phyloP scores from a whole-genome alignment of 1,284 basidiomycete species.

The Fomitopsis betulina region DNA sequence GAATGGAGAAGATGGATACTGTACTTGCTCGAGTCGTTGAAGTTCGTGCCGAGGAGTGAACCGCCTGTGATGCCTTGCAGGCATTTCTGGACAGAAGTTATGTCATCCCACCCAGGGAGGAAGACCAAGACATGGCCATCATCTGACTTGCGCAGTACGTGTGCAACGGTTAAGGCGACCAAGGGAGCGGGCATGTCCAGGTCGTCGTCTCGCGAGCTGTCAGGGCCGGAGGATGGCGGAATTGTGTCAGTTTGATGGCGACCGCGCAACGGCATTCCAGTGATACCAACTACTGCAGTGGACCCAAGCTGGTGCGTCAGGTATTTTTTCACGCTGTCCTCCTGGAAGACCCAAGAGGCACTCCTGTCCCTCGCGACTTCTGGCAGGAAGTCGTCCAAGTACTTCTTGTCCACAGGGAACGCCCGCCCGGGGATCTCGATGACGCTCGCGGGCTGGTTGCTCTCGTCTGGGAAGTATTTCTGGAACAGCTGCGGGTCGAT shows the following conservation, averaged over 20 bases:
- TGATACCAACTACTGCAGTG: conserved; percentile 9
- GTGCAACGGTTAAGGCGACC: conserved; percentile 78
- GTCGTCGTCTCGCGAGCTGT: conserved; percentile 46
- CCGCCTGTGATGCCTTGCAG: conserved; percentile 45
- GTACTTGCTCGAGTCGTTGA: conserved; percentile 57
- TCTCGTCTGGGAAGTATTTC: conserved; percentile 74
- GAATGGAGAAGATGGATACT: conserved; percentile 91
- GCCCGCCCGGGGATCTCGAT: conserved; percentile 91
- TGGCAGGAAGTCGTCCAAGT: conserved; percentile 77
- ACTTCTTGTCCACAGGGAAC: conserved; percentile 82
- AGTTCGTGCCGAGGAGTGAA: conserved; percentile 55
- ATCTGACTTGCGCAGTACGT: conserved; percentile 71
- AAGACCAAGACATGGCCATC: conserved; percentile 93
- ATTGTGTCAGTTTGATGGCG: conserved; percentile 7
- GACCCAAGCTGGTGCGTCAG: conserved; percentile 68
- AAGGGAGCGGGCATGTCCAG: conserved; percentile 83
- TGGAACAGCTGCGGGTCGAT: conserved; percentile 91
- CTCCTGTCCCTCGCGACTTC: conserved; percentile 36
- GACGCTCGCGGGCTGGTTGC: conserved; percentile 64
- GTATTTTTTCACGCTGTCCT: conserved; percentile 79
- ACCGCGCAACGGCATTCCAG: neutral
- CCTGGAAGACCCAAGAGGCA: conserved; percentile 65
- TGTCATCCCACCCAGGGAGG: conserved; percentile 92
- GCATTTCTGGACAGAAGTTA: conserved; percentile 71
- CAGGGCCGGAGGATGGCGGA: conserved; percentile 6